phyloP scores from a whole-genome alignment of 768 basidiomycete species.

The Neoboletus subvelutipes region DNA sequence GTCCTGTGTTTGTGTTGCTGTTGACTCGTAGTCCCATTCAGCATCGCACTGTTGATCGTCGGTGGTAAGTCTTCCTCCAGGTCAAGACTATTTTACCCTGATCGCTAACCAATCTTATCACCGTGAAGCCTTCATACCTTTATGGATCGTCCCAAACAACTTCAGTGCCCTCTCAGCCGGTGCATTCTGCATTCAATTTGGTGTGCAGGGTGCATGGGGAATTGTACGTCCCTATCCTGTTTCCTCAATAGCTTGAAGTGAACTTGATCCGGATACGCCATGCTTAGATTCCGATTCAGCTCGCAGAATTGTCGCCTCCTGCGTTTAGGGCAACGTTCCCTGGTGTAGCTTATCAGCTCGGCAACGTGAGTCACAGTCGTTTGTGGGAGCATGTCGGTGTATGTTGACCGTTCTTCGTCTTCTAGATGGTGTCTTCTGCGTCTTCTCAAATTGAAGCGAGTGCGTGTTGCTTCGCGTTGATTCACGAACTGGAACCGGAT shows the following conservation, averaged over 20 bases:
- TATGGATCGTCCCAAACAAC: constrained; percentile 76
- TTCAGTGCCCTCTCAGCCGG: constrained; percentile 75
- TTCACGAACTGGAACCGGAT: not conserved
- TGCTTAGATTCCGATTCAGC: constrained; percentile 64
- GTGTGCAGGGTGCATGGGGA: constrained; percentile 91
- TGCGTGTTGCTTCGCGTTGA: constrained; percentile 4
- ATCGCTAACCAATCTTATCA: not conserved
- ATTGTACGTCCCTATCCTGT: constrained; percentile 49
- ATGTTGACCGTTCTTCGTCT: not conserved
- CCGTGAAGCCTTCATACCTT: constrained; percentile 54
- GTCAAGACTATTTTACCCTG: not conserved
- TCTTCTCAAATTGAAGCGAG: constrained; percentile 53
- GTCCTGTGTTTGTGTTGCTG: not conserved
- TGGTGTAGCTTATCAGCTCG: constrained; percentile 81
- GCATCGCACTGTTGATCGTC: constrained; percentile 20
- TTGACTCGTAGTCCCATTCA: constrained; percentile 10
- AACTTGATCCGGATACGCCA: not conserved
- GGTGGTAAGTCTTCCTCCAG: constrained; percentile 43
- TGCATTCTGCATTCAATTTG: constrained; percentile 84
- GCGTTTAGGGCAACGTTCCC: constrained; percentile 89
- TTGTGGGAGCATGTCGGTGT: not conserved
- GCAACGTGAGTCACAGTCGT: constrained; percentile 45
- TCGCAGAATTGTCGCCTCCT: constrained; percentile 82
- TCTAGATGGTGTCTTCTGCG: constrained; percentile 64
- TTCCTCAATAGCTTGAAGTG: not conserved